Conservation (phyloP, 768 basidiomycete genomes). For the Gelatoporia subvermispora region DNA sequence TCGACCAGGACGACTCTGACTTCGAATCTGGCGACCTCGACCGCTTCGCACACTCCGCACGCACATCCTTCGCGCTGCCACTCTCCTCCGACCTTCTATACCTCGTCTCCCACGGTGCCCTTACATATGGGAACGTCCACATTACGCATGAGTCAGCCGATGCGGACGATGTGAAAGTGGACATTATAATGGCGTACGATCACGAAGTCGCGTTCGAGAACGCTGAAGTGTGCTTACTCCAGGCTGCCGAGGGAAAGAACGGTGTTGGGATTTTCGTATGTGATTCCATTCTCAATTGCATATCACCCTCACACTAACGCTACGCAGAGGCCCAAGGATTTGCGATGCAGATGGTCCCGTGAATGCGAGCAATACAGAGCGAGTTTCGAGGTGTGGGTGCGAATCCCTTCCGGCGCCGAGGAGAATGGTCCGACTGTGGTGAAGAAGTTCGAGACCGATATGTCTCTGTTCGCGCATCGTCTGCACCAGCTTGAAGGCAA, state of each 20-base stretch:
- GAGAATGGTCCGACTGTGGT: conserved; percentile 17
- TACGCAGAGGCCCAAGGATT: too few species aligned
- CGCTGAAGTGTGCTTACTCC: conserved; percentile 19
- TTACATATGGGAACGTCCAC: conserved; percentile 10
- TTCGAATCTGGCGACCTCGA: neutral
- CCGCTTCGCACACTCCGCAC: conserved; percentile 3
- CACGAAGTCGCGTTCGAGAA: conserved; percentile 5
- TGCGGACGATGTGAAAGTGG: conserved; percentile 14
- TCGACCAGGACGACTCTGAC: too few species aligned
- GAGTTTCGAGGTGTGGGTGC: too few species aligned
- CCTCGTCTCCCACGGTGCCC: neutral
- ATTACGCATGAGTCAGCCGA: conserved; percentile 4
- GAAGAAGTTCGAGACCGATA: conserved; percentile 22
- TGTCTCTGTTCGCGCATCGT: conserved; percentile 25
- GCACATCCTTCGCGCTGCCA: conserved; percentile 11
- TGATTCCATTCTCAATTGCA: neutral
- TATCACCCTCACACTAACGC: too few species aligned
- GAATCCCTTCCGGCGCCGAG: too few species aligned
- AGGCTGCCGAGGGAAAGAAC: conserved; percentile 9
- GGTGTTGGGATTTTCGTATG: conserved; percentile 29
- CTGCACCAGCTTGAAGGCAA: conserved; percentile 24
- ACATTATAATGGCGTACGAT: conserved; percentile 16
- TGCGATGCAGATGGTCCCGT: too few species aligned
- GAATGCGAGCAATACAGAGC: too few species aligned
- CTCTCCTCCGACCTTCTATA: conserved; percentile 2